phyloP scores from a whole-genome alignment of 768 basidiomycete genomes.

The Xerocomellus chrysenteron region DNA sequence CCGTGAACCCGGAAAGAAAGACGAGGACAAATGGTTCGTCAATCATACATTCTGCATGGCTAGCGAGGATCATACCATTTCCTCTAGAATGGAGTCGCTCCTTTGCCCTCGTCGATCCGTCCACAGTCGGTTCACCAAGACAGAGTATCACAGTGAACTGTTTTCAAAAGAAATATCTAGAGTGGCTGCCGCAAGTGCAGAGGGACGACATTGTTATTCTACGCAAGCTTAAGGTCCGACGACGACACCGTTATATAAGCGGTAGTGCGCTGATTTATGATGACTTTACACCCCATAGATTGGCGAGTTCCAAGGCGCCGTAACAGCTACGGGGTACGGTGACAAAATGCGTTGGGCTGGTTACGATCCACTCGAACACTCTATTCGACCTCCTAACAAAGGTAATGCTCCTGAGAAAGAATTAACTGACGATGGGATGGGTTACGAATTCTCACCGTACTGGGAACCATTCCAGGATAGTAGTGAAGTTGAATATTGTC shows the following conservation, averaged over 20 bases:
- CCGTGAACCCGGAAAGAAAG: conserved; percentile 8
- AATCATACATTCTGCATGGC: not conserved
- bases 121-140: conserved; percentile 29
- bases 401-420: conserved; percentile 39
- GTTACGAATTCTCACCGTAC: conserved; percentile 45
- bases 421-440: conserved; percentile 32
- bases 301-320: conserved; percentile 26
- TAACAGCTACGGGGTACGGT: conserved; percentile 45
- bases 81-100: conserved; percentile 46
- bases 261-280: not conserved
- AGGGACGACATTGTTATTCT: conserved; percentile 54
- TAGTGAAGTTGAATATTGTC: conserved; percentile 44
- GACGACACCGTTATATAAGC: not conserved
- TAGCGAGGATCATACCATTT: not conserved
- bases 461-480: conserved; percentile 37
- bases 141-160: conserved; percentile 43
- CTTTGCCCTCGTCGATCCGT: conserved; percentile 53
- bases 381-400: conserved; percentile 38
- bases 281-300: conserved; percentile 28
- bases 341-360: conserved; percentile 56
- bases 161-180: conserved; percentile 47
- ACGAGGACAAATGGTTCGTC: conserved; percentile 30
- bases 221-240: conserved; percentile 47
- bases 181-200: conserved; percentile 51
- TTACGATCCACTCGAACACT: conserved; percentile 42